Conservation (phyloP, 257 asterid genomes). For the Coffea canephora region DNA sequence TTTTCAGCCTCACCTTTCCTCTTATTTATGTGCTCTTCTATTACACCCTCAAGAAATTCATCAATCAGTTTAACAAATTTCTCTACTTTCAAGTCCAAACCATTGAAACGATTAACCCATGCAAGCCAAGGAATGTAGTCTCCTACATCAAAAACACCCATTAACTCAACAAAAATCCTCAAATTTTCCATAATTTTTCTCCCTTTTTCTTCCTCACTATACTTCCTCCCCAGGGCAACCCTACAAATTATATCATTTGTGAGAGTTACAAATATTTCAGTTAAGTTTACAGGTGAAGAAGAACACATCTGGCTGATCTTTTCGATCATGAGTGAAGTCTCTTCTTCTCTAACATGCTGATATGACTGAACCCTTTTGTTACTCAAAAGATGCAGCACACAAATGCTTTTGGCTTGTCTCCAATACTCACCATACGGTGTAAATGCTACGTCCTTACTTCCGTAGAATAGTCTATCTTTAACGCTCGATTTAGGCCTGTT, state of each 20-base stretch:
- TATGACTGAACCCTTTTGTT: constrained; percentile 1
- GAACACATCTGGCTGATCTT: too few relatives aligned
- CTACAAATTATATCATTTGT: not conserved
- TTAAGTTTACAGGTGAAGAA: too few relatives aligned
- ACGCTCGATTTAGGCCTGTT: not conserved
- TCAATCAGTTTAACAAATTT: constrained; percentile 7
- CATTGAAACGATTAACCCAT: constrained; percentile 9
- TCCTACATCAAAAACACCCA: not conserved
- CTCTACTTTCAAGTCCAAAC: constrained; percentile 1
- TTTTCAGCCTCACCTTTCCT: too few relatives aligned
- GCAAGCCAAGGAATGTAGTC: not conserved
- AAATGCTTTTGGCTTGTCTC: not conserved
- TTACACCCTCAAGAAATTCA: constrained; percentile 7
- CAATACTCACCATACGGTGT: not conserved
- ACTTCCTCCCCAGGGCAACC: constrained; percentile 6
- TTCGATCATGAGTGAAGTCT: not conserved
- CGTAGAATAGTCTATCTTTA: too few relatives aligned
- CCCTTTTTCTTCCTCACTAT: constrained; percentile 13
- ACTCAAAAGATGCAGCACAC: not conserved
- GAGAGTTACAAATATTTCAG: not conserved
- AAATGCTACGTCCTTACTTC: too few relatives aligned
- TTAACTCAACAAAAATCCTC: not conserved
- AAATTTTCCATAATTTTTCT: constrained; percentile 2
- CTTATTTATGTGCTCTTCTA: constrained; percentile 5
- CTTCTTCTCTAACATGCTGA: not conserved